Evolutionary conservation across 2,329 filamentous ascomycete genomes (phyloP).

Genomic region (Juglanconis juglandina): DNA sequence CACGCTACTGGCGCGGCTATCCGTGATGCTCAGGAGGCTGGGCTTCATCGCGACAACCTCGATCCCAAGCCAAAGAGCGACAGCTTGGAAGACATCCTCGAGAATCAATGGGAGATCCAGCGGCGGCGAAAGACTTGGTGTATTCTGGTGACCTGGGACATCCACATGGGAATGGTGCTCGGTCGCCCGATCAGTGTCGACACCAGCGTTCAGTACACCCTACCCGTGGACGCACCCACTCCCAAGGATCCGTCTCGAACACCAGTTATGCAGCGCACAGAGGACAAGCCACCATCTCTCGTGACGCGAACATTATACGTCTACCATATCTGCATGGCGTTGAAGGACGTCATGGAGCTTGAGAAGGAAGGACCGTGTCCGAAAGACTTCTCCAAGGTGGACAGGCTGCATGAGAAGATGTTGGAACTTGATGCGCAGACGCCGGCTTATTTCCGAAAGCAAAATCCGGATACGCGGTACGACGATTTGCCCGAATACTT

Average conservation of each 20-base stretch:
- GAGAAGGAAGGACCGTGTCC: slow-evolving; percentile 55
- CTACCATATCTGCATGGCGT: slow-evolving; percentile 42
- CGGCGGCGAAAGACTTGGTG: slow-evolving; percentile 54
- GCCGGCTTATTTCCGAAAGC: slow-evolving; percentile 51
- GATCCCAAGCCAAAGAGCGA: slow-evolving; percentile 47
- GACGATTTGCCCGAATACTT: slow-evolving; percentile 50
- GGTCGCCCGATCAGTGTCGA: slow-evolving; percentile 57
- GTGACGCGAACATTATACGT: slow-evolving; percentile 52
- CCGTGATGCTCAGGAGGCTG: slow-evolving; percentile 60
- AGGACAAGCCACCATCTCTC: slow-evolving; percentile 54
- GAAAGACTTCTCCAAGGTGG: slow-evolving; percentile 51
- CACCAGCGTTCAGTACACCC: slow-evolving; percentile 42
- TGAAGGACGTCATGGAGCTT: slow-evolving; percentile 53
- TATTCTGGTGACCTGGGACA: slow-evolving; percentile 51
- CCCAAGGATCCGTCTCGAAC: slow-evolving; percentile 45
- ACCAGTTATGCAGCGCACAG: slow-evolving; percentile 45
- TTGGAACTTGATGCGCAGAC: slow-evolving; percentile 44
- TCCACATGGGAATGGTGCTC: slow-evolving; percentile 51
- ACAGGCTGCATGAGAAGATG: slow-evolving; percentile 50
- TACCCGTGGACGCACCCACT: slow-evolving; percentile 51
- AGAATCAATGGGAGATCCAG: slow-evolving; percentile 58
- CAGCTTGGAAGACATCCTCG: slow-evolving; percentile 46
- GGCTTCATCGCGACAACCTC: slow-evolving; percentile 51
- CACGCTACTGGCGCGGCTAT: slow-evolving; percentile 55
- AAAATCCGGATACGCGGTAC: slow-evolving; percentile 56